These are phyloP conservation scores for Arxiozyma heterogenica DNA, from an alignment of 1,139 yeast genomes.

Conservation along the genomic window DNA sequence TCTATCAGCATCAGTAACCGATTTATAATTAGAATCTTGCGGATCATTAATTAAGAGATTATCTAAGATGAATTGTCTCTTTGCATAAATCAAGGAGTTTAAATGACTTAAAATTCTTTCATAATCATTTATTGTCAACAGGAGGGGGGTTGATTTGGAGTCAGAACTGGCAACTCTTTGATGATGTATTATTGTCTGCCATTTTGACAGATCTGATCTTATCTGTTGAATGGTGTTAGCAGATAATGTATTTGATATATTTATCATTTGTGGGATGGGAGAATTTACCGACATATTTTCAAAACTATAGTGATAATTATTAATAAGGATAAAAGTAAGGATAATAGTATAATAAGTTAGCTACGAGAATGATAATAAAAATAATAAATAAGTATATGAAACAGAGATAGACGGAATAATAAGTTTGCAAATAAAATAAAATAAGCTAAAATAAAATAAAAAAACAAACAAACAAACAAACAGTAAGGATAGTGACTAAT, in stretches of 20 bases:
- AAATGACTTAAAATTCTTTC: constrained; percentile 19
- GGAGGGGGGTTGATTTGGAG: background rate
- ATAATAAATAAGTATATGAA: background rate
- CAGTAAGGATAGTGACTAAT: no score
- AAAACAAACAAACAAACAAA: no score
- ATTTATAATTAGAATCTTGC: constrained; percentile 1
- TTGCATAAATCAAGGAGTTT: constrained; percentile 17
- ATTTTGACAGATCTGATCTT: constrained; percentile 8
- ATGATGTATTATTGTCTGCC: constrained; percentile 1
- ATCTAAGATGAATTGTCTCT: constrained; percentile 23
- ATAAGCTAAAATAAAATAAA: no score
- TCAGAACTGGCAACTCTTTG: background rate
- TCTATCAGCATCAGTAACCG: constrained; percentile 23
- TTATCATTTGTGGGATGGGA: constrained; percentile 26
- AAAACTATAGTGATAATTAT: no score
- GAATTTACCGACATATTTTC: constrained; percentile 11
- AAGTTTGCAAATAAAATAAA: background rate
- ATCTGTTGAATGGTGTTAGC: constrained; percentile 24
- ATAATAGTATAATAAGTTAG: background rate
- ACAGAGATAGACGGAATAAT: background rate
- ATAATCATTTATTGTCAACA: constrained; percentile 14
- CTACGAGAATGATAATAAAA: no score
- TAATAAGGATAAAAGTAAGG: background rate
- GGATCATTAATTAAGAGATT: constrained; percentile 15
- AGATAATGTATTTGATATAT: constrained; percentile 27